Evolutionary conservation across 768 basidiomycete species (phyloP).

Genomic region (Hirschioporus abietinus): DNA sequence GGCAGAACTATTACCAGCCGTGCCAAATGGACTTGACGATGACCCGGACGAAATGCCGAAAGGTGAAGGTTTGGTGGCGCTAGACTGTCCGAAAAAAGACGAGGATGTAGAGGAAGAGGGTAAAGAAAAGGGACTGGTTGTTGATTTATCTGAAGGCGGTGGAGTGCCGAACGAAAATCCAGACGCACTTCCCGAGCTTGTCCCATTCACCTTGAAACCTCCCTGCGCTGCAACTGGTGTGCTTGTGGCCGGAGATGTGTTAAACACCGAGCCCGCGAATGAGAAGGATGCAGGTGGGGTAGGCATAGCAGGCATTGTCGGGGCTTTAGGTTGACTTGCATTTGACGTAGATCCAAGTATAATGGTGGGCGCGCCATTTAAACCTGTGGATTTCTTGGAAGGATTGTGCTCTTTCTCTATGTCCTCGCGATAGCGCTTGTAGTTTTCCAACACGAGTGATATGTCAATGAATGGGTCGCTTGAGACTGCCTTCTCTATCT

Average conservation of each 20-base stretch:
- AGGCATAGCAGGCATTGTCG: not conserved
- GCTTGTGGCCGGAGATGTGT: not conserved
- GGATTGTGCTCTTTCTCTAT: conserved; percentile 35
- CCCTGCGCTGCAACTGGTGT: not conserved
- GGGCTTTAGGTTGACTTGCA: conserved; percentile 9
- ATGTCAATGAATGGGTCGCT: conserved; percentile 70
- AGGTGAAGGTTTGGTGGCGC: conserved; percentile 11
- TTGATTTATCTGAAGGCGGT: conserved; percentile 12
- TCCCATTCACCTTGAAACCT: not conserved
- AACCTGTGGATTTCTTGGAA: conserved; percentile 7
- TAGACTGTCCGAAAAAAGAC: conserved; percentile 13
- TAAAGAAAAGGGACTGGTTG: conserved; percentile 1
- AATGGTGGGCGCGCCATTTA: conserved; percentile 8
- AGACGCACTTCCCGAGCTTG: conserved; percentile 11
- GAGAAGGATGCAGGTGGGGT: not conserved
- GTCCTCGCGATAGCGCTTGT: conserved; percentile 36
- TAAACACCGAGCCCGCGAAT: not conserved
- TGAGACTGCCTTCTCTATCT: conserved; percentile 52
- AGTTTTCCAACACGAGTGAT: conserved; percentile 48
- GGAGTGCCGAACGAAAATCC: conserved; percentile 22
- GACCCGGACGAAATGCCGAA: conserved; percentile 17
- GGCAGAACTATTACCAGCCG: conserved; percentile 1
- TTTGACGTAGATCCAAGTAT: conserved; percentile 11
- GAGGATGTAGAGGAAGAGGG: conserved; percentile 8
- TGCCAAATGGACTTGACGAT: conserved; percentile 12